Percentiles rank a stretch among this genome's conserved stretches.
Conservation (phyloP, 352 stramenopile species). For the Phytophthora boehmeriae region DNA sequence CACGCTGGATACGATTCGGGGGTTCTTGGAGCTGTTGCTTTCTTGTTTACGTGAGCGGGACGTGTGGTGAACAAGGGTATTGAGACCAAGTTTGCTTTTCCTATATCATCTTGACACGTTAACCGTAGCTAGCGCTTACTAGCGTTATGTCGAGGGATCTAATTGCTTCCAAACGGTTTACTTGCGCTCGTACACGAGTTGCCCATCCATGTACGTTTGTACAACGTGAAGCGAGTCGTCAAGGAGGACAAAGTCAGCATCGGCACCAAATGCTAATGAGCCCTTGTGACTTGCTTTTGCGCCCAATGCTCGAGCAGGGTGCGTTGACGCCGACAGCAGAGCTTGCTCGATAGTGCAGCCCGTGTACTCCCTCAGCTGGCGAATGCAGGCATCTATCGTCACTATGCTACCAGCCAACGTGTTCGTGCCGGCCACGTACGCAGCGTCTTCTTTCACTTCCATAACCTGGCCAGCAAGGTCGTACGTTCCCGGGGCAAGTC, state of each 20-base stretch:
- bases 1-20: slow-evolving; percentile 68
- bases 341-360: slow-evolving; percentile 79
- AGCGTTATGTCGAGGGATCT: background rate
- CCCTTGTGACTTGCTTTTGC: slow-evolving; percentile 53
- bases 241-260: slow-evolving; percentile 87
- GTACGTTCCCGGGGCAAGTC: slow-evolving; percentile 68
- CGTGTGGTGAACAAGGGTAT: no score
- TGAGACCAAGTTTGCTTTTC: background rate
- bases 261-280: slow-evolving; percentile 70
- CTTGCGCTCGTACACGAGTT: slow-evolving; percentile 54
- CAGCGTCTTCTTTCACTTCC: slow-evolving; percentile 45
- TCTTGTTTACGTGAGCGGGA: background rate
- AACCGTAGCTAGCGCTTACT: no score
- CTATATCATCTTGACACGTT: no score
- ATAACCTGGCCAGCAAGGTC: slow-evolving; percentile 79
- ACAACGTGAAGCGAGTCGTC: slow-evolving; percentile 71
- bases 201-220: slow-evolving; percentile 76
- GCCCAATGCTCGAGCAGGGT: slow-evolving; percentile 76
- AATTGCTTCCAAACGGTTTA: background rate
- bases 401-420: slow-evolving; percentile 88
- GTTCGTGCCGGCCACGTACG: slow-evolving; percentile 69
- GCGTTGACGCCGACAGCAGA: slow-evolving; percentile 71
- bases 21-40: slow-evolving; percentile 62
- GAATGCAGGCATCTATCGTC: slow-evolving; percentile 83
- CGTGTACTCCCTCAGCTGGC: slow-evolving; percentile 83